These are phyloP conservation scores for Phytophthora melonis DNA, from an alignment of 352 stramenopile species.

Conservation along the genomic window DNA sequence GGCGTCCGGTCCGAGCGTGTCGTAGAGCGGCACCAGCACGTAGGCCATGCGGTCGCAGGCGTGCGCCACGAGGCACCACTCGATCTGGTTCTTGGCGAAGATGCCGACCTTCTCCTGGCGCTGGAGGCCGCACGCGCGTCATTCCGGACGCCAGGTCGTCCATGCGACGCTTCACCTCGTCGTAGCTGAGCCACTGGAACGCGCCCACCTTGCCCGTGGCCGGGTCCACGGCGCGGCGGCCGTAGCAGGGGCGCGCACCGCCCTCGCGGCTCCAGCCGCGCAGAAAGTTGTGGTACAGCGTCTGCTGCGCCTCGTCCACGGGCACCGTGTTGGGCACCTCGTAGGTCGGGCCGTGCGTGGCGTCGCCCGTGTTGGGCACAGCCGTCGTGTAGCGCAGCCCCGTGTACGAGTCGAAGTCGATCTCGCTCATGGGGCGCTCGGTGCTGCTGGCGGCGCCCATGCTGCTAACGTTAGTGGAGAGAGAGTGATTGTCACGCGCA, in stretches of 20 bases:
- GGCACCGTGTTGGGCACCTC: constrained; percentile 36
- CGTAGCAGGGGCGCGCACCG: constrained; percentile 26
- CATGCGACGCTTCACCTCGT: constrained; percentile 48
- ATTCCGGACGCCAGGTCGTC: constrained; percentile 56
- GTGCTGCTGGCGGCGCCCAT: constrained; percentile 61
- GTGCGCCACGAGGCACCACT: constrained; percentile 70
- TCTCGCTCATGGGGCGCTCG: constrained; percentile 53
- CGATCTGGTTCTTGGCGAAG: constrained; percentile 76
- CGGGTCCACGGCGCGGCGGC: constrained; percentile 48
- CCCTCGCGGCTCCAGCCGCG: constrained; percentile 34
- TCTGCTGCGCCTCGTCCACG: constrained; percentile 49
- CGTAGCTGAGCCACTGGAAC: constrained; percentile 73
- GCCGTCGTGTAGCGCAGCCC: constrained; percentile 52
- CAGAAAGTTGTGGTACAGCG: constrained; percentile 53
- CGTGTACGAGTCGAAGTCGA: constrained; percentile 67
- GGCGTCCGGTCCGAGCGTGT: constrained; percentile 78
- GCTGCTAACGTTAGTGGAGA: neutral
- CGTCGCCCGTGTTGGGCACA: constrained; percentile 51
- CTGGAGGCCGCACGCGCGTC: constrained; percentile 39
- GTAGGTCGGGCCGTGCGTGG: constrained; percentile 51
- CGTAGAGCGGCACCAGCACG: constrained; percentile 78
- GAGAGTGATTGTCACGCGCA: constrained; percentile 13
- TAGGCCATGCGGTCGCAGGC: constrained; percentile 74
- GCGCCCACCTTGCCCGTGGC: constrained; percentile 48
- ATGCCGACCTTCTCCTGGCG: constrained; percentile 68